phyloP scores from a whole-genome alignment of 2,329 filamentous ascomycete genomes.

The Cadophora malorum region DNA sequence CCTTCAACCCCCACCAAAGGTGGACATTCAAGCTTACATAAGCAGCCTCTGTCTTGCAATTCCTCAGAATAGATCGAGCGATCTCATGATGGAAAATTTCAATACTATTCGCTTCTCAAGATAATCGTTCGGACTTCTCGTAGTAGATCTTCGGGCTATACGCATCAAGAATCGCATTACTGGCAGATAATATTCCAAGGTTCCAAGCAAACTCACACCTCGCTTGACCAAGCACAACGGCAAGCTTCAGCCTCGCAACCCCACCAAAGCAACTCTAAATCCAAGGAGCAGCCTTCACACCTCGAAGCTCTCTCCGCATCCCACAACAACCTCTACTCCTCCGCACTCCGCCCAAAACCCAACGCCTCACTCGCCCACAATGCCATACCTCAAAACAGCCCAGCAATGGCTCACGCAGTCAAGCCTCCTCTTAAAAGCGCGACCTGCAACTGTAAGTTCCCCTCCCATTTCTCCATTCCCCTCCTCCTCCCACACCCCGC shows the following conservation, averaged over 20 bases:
- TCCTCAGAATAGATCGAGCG: too few relatives aligned
- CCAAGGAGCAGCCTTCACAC: not conserved
- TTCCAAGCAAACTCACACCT: not conserved
- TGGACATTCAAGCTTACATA: not conserved
- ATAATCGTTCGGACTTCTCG: too few relatives aligned
- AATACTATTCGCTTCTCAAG: too few relatives aligned
- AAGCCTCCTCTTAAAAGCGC: slow-evolving; percentile 81
- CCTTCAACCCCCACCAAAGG: slow-evolving; percentile 2
- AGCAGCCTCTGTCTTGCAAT: not conserved
- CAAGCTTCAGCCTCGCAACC: slow-evolving; percentile 8
- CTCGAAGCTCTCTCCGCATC: not conserved
- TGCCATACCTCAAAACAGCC: slow-evolving; percentile 82
- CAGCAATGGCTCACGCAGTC: slow-evolving; percentile 94
- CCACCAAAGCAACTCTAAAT: slow-evolving; percentile 10
- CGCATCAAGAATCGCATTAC: not conserved
- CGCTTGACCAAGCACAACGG: not conserved
- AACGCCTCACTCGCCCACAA: slow-evolving; percentile 49
- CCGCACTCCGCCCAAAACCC: not conserved
- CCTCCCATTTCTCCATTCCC: slow-evolving; percentile 3
- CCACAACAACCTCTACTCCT: not conserved
- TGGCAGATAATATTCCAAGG: not conserved
- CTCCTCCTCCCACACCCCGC: slow-evolving; percentile 9
- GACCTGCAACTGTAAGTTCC: slow-evolving; percentile 76
- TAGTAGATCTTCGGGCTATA: too few relatives aligned
- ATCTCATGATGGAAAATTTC: too few relatives aligned